Evolutionary conservation across 768 basidiomycete species (phyloP).

Genomic region (Phanerochaete sordida): DNA sequence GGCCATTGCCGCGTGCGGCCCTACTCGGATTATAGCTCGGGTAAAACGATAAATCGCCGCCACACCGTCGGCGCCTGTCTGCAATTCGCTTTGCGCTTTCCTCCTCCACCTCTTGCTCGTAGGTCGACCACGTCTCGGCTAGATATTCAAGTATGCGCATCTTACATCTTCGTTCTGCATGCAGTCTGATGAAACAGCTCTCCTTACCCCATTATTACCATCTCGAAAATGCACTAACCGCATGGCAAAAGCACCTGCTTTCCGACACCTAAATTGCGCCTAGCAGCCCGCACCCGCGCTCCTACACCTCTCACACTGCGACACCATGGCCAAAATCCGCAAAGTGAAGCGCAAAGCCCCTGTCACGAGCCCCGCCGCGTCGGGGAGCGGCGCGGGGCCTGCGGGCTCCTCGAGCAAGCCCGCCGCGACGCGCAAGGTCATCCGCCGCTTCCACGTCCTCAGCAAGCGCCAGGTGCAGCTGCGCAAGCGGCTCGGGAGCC

Average conservation of each 20-base stretch:
- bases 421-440: slow-evolving; percentile 63
- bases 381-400: slow-evolving; percentile 12
- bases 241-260: not conserved
- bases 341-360: slow-evolving; percentile 43
- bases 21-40: too few relatives aligned
- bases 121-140: too few relatives aligned
- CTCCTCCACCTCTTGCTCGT: not conserved
- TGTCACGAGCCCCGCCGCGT: slow-evolving; percentile 29
- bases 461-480: slow-evolving; percentile 66
- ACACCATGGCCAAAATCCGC: slow-evolving; percentile 35
- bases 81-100: too few relatives aligned
- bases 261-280: too few relatives aligned
- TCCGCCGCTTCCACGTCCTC: slow-evolving; percentile 78
- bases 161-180: not conserved
- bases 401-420: slow-evolving; percentile 46
- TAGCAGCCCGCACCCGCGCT: too few relatives aligned
- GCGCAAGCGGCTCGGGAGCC: slow-evolving; percentile 23
- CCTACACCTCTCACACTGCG: not conserved
- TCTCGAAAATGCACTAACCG: not conserved
- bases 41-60: too few relatives aligned
- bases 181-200: not conserved
- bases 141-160: not conserved
- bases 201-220: not conserved
- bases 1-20: too few relatives aligned
- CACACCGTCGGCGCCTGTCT: too few relatives aligned